phyloP scores from a whole-genome alignment of 1,284 basidiomycete genomes.

The Apiotrichum gracile region DNA sequence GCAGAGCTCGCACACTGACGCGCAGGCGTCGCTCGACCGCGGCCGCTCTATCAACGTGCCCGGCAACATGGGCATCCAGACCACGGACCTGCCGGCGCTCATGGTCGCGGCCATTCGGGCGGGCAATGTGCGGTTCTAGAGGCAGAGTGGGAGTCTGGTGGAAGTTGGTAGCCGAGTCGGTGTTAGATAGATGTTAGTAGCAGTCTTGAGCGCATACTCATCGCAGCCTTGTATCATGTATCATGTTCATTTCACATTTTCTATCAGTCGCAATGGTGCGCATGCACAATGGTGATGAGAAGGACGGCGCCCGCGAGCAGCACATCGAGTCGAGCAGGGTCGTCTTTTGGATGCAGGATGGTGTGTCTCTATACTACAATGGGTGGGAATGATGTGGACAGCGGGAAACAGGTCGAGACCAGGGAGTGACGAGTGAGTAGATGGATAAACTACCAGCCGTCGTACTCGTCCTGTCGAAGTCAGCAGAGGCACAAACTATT shows the following conservation, averaged over 20 bases:
- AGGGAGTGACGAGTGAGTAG: no score
- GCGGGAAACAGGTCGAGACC: no score
- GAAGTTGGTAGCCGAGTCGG: no score
- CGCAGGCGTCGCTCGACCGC: neutral
- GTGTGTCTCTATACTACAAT: neutral
- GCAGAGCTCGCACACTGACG: neutral
- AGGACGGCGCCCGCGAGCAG: neutral
- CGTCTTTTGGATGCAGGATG: neutral
- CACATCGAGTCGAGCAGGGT: neutral
- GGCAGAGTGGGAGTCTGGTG: no score
- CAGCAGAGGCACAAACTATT: no score
- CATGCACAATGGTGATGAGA: no score
- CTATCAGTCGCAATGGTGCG: no score
- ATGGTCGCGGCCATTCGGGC: slow-evolving; percentile 15
- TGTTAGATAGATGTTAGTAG: no score
- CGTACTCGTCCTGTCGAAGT: no score
- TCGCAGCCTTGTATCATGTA: neutral
- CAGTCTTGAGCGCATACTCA: no score
- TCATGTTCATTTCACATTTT: neutral
- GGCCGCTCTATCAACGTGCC: slow-evolving; percentile 5
- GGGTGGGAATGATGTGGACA: no score
- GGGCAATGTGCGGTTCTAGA: neutral
- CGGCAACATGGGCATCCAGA: slow-evolving; percentile 15
- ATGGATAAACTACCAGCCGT: no score
- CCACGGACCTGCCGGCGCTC: slow-evolving; percentile 7